A percentile compares a stretch with the other conserved stretches of the same genome.
These are phyloP conservation scores for Arthrobotrys iridis DNA, from an alignment of 2,329 filamentous ascomycete species.

Conservation along the genomic window DNA sequence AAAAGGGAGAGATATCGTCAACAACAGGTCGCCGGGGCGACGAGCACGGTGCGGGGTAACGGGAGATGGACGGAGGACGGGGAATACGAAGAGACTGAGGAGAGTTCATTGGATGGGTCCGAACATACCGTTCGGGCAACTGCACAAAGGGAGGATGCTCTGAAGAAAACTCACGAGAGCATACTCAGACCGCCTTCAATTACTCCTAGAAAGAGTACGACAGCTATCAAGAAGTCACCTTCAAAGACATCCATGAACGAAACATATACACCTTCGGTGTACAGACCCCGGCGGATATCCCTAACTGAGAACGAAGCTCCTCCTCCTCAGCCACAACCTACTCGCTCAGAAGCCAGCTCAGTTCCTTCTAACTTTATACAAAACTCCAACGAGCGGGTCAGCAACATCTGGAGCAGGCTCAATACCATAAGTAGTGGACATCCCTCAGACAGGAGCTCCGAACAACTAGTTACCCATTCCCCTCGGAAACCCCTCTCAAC, in stretches of 20 bases:
- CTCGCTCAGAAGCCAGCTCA: conserved; percentile 43
- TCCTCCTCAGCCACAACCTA: background rate
- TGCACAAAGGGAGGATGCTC: background rate
- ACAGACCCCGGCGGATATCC: conserved; percentile 14
- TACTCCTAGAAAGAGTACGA: conserved; percentile 20
- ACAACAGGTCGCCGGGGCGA: conserved; percentile 24
- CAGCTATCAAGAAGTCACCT: conserved; percentile 17
- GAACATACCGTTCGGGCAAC: conserved; percentile 38
- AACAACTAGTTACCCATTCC: conserved; percentile 15
- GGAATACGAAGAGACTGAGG: background rate
- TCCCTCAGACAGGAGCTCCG: conserved; percentile 15
- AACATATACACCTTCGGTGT: conserved; percentile 24
- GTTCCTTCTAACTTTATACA: conserved; percentile 42
- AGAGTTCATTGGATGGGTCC: conserved; percentile 34
- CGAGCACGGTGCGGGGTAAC: background rate
- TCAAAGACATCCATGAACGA: conserved; percentile 24
- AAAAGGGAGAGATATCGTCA: conserved; percentile 21
- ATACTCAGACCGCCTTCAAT: background rate
- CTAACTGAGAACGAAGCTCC: conserved; percentile 14
- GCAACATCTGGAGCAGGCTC: conserved; percentile 46
- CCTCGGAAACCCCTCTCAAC: conserved; percentile 31
- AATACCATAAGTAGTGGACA: conserved; percentile 29
- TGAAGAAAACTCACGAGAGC: background rate
- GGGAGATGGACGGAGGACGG: background rate
- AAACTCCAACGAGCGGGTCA: conserved; percentile 40